Percentiles rank a stretch among this genome's conserved stretches.
phyloP scores from a whole-genome alignment of 2,329 filamentous ascomycete genomes.

The Samsoniella hepiali region DNA sequence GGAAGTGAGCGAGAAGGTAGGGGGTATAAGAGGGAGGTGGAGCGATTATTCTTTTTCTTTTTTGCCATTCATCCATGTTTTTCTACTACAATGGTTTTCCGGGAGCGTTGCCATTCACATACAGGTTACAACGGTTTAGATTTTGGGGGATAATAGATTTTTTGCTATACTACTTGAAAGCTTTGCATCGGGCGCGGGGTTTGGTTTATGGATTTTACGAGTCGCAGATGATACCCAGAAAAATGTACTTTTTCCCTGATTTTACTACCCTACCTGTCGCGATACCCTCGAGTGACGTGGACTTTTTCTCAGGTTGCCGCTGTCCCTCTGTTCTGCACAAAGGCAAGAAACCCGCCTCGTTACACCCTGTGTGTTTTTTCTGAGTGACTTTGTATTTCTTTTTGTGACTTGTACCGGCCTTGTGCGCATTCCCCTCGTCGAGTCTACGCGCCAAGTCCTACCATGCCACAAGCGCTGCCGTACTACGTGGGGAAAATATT shows the following conservation, averaged over 20 bases:
- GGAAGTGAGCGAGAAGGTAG: background rate
- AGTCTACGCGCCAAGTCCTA: no score
- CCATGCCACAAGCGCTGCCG: no score
- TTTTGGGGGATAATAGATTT: background rate
- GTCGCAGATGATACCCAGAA: background rate
- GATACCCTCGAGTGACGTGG: background rate
- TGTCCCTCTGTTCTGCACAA: no score
- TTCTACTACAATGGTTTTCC: background rate
- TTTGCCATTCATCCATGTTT: background rate
- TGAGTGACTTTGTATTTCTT: no score
- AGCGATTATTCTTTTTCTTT: background rate
- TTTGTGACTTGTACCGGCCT: no score
- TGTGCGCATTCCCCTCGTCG: no score
- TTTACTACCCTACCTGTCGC: background rate
- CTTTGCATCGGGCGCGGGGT: background rate
- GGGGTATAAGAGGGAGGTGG: no score
- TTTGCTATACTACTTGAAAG: background rate
- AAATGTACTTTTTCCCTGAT: background rate
- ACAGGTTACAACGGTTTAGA: background rate
- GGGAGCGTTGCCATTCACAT: background rate
- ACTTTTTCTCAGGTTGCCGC: background rate
- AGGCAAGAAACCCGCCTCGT: no score
- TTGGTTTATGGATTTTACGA: background rate
- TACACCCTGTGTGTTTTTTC: no score
- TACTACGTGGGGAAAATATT: no score